Evolutionary conservation across 306 rosid genomes (phyloP).

Genomic region (Lathyrus tuberosus): DNA sequence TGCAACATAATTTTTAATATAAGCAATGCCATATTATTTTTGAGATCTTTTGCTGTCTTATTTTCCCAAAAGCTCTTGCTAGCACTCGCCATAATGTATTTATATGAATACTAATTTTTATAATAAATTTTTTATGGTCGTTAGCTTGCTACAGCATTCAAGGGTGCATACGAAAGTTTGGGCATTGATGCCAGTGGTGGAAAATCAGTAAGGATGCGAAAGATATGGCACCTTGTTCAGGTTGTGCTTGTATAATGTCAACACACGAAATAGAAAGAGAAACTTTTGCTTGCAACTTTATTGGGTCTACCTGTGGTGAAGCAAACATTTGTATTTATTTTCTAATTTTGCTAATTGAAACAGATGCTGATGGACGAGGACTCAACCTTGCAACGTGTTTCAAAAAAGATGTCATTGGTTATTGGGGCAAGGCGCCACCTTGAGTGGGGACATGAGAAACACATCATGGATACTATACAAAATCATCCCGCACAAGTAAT

Average conservation of each 20-base stretch:
- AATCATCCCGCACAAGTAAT: conserved; percentile 96
- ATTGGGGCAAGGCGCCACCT: conserved; percentile 96
- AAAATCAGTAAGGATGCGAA: conserved; percentile 86
- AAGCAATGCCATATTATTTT: conserved; percentile 7
- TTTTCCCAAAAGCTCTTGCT: conserved; percentile 11
- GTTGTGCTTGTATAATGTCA: conserved; percentile 46
- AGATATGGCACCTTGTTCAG: conserved; percentile 98
- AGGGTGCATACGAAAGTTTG: conserved; percentile 81
- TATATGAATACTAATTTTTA: conserved; percentile 4
- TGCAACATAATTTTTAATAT: conserved; percentile 16
- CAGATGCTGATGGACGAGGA: conserved; percentile 83
- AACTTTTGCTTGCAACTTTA: conserved; percentile 28
- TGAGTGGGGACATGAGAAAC: conserved; percentile 94
- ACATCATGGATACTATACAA: conserved; percentile 90
- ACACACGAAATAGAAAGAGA: conserved; percentile 22
- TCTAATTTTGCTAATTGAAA: conserved; percentile 39
- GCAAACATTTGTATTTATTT: conserved; percentile 35
- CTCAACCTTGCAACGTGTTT: conserved; percentile 53
- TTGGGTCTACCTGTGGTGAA: conserved; percentile 33
- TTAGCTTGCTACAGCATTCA: conserved; percentile 86
- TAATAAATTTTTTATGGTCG: conserved; percentile 31
- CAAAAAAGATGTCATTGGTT: conserved; percentile 77
- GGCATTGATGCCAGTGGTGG: conserved; percentile 79
- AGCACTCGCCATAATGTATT: conserved; percentile 17
- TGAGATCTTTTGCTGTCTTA: conserved; percentile 22